Base-by-base conservation (phyloP, 305 asterid species). In the Euphrasia arctica region DNA sequence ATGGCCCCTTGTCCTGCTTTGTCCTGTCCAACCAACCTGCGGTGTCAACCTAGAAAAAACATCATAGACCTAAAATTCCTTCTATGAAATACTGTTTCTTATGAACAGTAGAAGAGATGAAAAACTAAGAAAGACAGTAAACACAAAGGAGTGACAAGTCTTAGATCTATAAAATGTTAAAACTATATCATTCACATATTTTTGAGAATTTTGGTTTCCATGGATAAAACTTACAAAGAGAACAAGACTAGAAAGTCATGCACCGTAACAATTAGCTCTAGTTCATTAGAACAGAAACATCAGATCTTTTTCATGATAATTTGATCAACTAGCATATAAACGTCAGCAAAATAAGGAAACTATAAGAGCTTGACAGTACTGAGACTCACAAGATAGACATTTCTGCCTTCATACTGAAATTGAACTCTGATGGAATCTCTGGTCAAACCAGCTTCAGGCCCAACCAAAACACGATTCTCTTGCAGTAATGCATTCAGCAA, bases 21-120 rank as follows among this genome's bases (percentile, higher is more conserved):
- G 95, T 88, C 80, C 98, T 85, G 66, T 80, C 97, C 85, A 92
- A 75, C 98, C 98, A 92, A 70, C 98, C 98, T 61, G 98, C 97
- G 11, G 98, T 92, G 76, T 90, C 98, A 70, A 92, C 98, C 98
- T 91, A 81, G 73, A 64, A 62, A 58, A 45, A 70, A 56, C 54
- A 22, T 54, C 54, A 54, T 58, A 32, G 56, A 58, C 55, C 32
- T 18, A 45, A 45, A 34, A 50, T 57, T 14, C 55, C 68, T 51
- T 51, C 27, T 27, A 28, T 48, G 15, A 45, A 25, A 63, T 48
- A 65, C 7, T 51, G 11, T 29, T 39, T 9, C 18, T 13, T 4
- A 12, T 4, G 2, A 47, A 47, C 18, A 47, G 9, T 47, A 47
- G 10, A 47, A 11, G 64, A 29, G 52, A 54, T 47, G 15, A 68